Base-by-base conservation (phyloP, 2,329 filamentous ascomycete species). In the Colletotrichum tamarilloi region DNA sequence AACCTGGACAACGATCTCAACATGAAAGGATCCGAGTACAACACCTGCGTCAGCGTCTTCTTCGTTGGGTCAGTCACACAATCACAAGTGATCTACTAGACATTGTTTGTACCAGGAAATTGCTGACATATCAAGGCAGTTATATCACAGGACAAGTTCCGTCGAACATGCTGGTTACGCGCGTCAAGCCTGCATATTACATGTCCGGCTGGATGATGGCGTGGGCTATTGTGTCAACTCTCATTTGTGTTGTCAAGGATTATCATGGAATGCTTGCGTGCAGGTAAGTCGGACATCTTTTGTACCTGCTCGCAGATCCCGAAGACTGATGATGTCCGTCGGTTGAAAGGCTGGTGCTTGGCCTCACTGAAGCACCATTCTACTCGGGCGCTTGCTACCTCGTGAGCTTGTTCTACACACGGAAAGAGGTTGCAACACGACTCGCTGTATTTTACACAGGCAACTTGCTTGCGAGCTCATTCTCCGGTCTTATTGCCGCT, bases 341-440 rank as follows among this genome's bases (percentile, higher is more conserved):
- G 38, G 16, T 19, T 19, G 16, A 7, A 19, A 42, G 38, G 5
- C 16, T 42, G 38, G 38, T 42, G 38, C 38, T 42, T 42, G 38
- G 38, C 8, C 38, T 42, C 16, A 42, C 38, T 42, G 38, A 42
- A 42, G 38, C 38, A 42, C 38, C 38, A 7, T 82, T 83, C 46
- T 82, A 81, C 67, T 80, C 79, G 0, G 80, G 82, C 35, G 80
- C 77, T 1, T 67, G 81, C 1, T 81, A 79, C 63, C 82, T 88
- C 57, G 80, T 90, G 3, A 86, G 85, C 2, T 84, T 87, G 38
- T 90, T 87, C 79, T 90, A 90, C 78, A 89, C 87, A 1, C 82
- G 86, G 32, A 86, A 87, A 75, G 84, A 86, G 76, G 76, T 86
- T 28, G 80, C 82, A 16, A 78, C 82, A 3, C 80, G 85, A 60